phyloP scores from a whole-genome alignment of 164 flowering plant genomes.

The Vitis labrusca region DNA sequence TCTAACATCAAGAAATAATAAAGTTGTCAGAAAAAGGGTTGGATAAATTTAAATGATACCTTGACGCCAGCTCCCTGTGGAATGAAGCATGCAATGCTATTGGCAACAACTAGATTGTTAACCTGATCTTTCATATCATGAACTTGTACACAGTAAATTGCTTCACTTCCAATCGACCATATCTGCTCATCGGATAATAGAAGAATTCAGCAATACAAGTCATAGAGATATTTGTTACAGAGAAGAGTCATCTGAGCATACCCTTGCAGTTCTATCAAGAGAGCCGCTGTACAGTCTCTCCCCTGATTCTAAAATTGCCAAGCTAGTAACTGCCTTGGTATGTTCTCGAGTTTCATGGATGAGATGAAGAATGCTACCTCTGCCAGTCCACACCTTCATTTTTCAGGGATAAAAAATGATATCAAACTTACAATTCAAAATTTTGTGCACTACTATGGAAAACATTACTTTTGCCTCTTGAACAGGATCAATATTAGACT shows the following conservation, averaged over 20 bases:
- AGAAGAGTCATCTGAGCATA: conserved; percentile 21
- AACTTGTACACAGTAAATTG: conserved; percentile 54
- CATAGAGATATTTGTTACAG: background rate
- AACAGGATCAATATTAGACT: background rate
- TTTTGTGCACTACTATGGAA: background rate
- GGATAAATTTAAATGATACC: conserved; percentile 34
- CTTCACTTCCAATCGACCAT: conserved; percentile 58
- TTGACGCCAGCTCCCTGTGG: conserved; percentile 80
- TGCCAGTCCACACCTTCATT: conserved; percentile 68
- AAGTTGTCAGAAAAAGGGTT: background rate
- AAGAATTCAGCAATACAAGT: background rate
- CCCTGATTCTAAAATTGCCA: conserved; percentile 47
- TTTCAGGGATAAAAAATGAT: conserved; percentile 1
- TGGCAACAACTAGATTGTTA: conserved; percentile 55
- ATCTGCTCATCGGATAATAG: conserved; percentile 37
- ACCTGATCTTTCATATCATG: conserved; percentile 79
- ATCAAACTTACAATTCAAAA: background rate
- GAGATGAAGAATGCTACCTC: conserved; percentile 53
- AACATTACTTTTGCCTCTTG: background rate
- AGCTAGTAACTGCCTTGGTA: conserved; percentile 69
- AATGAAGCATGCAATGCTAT: conserved; percentile 66
- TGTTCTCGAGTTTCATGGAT: conserved; percentile 69
- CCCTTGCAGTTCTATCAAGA: conserved; percentile 65
- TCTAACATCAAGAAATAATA: too few species aligned
- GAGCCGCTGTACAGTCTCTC: conserved; percentile 78